These are phyloP conservation scores for Boeremia exigua DNA, from an alignment of 2,329 filamentous ascomycete genomes.

Conservation along the genomic window DNA sequence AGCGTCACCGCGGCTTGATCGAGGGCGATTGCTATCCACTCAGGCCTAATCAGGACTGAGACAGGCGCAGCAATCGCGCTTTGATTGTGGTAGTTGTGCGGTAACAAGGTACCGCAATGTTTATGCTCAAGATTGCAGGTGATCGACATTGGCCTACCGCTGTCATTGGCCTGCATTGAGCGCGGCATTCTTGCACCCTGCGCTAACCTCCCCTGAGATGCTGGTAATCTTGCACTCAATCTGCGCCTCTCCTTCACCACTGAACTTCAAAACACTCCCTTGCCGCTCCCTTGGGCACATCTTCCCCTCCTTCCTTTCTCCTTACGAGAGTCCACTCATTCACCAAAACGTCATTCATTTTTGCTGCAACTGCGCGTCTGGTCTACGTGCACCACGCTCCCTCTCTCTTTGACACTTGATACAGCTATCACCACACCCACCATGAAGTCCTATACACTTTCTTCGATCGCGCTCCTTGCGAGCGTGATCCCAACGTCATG, in stretches of 20 bases:
- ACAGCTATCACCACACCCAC: constrained; percentile 8
- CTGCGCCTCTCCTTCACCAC: constrained; percentile 34
- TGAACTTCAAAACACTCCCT: constrained; percentile 34
- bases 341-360: constrained; percentile 27
- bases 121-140: constrained; percentile 5
- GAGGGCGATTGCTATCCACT: constrained; percentile 9
- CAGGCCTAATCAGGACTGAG: not conserved
- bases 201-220: constrained; percentile 21
- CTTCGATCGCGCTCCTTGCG: constrained; percentile 47
- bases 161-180: constrained; percentile 14
- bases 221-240: constrained; percentile 25
- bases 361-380: constrained; percentile 39
- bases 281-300: constrained; percentile 30
- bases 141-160: constrained; percentile 29
- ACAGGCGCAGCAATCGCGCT: not conserved
- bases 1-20: constrained; percentile 9
- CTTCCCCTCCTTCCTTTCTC: constrained; percentile 23
- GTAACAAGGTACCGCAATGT: constrained; percentile 7
- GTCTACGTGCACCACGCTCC: constrained; percentile 45
- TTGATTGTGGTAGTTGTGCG: not conserved
- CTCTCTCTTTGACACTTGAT: constrained; percentile 22
- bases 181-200: constrained; percentile 23
- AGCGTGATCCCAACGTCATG: constrained; percentile 53
- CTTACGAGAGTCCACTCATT: constrained; percentile 40
- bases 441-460: constrained; percentile 45